Evolutionary conservation across 768 basidiomycete species (phyloP).

Genomic region (Agrocybe pediades): DNA sequence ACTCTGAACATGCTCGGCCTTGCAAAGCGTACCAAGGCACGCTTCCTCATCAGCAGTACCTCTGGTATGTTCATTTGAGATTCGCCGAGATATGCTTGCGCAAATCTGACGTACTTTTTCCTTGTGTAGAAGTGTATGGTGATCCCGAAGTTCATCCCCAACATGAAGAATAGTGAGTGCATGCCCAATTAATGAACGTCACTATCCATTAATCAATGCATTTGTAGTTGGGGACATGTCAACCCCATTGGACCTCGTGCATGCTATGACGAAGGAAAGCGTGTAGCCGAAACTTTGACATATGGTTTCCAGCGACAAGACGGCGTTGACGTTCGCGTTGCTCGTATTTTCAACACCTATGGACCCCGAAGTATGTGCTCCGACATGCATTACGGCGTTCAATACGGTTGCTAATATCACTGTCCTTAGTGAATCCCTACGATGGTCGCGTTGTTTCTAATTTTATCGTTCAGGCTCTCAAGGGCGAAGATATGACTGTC

Average conservation of each 20-base stretch:
- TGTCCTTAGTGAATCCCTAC: constrained; percentile 80
- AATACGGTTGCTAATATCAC: constrained; percentile 23
- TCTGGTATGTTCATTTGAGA: constrained; percentile 61
- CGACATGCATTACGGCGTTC: constrained; percentile 4
- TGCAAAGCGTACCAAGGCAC: constrained; percentile 95
- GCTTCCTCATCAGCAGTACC: constrained; percentile 94
- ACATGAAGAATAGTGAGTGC: constrained; percentile 90
- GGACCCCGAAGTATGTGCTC: constrained; percentile 73
- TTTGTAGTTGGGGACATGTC: constrained; percentile 89
- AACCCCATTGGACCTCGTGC: constrained; percentile 98
- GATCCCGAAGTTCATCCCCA: constrained; percentile 99
- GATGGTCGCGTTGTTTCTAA: constrained; percentile 99
- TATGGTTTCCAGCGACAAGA: constrained; percentile 97
- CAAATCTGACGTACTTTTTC: constrained; percentile 9
- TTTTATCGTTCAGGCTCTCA: constrained; percentile 97
- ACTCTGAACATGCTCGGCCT: constrained; percentile 99
- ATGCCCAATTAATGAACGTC: background rate
- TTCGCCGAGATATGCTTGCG: constrained; percentile 5
- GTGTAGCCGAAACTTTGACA: constrained; percentile 96
- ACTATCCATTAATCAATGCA: constrained; percentile 15
- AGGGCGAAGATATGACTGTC: constrained; percentile 95
- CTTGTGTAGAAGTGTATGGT: constrained; percentile 91
- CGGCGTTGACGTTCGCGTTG: constrained; percentile 93
- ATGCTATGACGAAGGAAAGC: constrained; percentile 99
- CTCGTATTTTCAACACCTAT: constrained; percentile 98